These are phyloP conservation scores for Citrullus amarus DNA, from an alignment of 306 rosid genomes.

Conservation along the genomic window DNA sequence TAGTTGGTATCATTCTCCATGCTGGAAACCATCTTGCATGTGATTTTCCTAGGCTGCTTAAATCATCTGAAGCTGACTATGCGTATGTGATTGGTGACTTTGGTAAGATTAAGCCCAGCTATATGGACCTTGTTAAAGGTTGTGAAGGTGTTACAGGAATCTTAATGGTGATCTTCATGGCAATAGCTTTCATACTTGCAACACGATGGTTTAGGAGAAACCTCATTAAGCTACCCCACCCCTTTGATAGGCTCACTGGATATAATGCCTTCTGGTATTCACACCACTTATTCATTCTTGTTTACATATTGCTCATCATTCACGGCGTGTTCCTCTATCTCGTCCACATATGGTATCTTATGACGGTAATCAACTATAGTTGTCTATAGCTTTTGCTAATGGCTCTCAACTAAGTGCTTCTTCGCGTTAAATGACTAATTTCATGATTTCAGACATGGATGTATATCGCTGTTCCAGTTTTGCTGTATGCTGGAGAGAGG, in stretches of 20 bases:
- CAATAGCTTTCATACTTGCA: conserved; percentile 79
- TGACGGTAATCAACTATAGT: conserved; percentile 48
- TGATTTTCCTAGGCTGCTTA: conserved; percentile 71
- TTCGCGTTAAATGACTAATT: conserved; percentile 6
- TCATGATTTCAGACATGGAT: conserved; percentile 83
- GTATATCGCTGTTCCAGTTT: conserved; percentile 78
- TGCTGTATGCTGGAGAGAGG: conserved; percentile 88
- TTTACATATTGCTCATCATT: conserved; percentile 65
- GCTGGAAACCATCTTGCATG: conserved; percentile 91
- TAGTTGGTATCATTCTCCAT: conserved; percentile 75
- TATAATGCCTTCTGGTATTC: conserved; percentile 99
- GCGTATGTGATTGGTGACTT: conserved; percentile 36
- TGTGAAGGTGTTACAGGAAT: conserved; percentile 82
- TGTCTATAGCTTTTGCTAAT: neutral
- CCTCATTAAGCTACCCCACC: conserved; percentile 80
- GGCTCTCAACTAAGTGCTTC: neutral
- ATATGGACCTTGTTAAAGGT: conserved; percentile 44
- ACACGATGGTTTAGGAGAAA: conserved; percentile 85
- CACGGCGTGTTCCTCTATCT: conserved; percentile 71
- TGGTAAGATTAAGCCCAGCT: conserved; percentile 55
- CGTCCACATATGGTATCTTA: conserved; percentile 51
- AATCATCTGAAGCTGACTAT: conserved; percentile 26
- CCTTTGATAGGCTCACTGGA: conserved; percentile 84
- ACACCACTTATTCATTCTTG: conserved; percentile 90
- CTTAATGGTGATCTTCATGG: conserved; percentile 65